These are phyloP conservation scores for Medicago lupulina DNA, from an alignment of 306 rosid genomes.

Conservation along the genomic window DNA sequence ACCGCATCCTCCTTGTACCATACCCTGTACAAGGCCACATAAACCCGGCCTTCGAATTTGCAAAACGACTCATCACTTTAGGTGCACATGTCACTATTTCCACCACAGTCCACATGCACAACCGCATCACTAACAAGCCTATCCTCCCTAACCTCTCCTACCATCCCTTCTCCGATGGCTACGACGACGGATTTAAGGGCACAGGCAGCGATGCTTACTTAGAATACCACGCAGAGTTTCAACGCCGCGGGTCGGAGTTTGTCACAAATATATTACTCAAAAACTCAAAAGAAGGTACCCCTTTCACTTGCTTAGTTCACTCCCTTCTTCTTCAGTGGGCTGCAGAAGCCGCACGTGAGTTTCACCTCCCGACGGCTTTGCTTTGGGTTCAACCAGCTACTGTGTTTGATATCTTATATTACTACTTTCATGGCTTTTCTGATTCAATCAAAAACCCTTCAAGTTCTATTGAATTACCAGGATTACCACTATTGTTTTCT, in stretches of 20 bases:
- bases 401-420: background rate
- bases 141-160: constrained; percentile 36
- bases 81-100: constrained; percentile 52
- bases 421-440: background rate
- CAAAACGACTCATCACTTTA: constrained; percentile 41
- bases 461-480: background rate
- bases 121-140: constrained; percentile 35
- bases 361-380: constrained; percentile 35
- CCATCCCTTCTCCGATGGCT: constrained; percentile 53
- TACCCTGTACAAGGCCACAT: constrained; percentile 55
- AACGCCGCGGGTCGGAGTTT: constrained; percentile 43
- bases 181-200: constrained; percentile 33
- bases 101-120: constrained; percentile 36
- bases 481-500: background rate
- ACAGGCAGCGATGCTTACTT: background rate
- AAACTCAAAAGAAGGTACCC: constrained; percentile 30
- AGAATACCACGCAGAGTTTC: constrained; percentile 22
- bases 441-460: background rate
- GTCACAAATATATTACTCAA: constrained; percentile 37
- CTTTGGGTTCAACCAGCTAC: constrained; percentile 19
- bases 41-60: constrained; percentile 55
- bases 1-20: constrained; percentile 46
- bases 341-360: constrained; percentile 36
- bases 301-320: constrained; percentile 52
- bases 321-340: constrained; percentile 46